phyloP scores from a whole-genome alignment of 2,329 filamentous ascomycete species.

The Beauveria sp. region DNA sequence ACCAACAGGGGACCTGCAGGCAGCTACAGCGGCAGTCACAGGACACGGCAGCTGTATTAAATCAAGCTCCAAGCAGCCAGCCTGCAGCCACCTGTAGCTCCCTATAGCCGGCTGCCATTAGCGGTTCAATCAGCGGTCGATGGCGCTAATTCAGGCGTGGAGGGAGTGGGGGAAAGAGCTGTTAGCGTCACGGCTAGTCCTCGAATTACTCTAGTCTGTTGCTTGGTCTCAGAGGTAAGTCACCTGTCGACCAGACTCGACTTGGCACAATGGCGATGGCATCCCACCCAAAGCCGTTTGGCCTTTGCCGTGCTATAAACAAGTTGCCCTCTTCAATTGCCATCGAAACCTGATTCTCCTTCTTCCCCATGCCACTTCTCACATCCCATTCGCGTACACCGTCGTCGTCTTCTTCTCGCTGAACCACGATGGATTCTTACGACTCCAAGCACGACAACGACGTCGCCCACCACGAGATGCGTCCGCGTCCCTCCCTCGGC shows the following conservation, averaged over 20 bases:
- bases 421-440: background rate
- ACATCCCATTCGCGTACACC: background rate
- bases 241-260: background rate
- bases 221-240: too few species aligned
- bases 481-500: background rate
- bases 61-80: too few species aligned
- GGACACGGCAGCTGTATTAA: too few species aligned
- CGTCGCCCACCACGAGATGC: conserved; percentile 13
- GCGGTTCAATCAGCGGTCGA: background rate
- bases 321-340: background rate
- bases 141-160: background rate
- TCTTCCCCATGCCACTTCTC: background rate
- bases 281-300: background rate
- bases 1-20: too few species aligned
- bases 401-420: background rate
- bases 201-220: too few species aligned
- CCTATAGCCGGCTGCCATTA: background rate
- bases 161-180: background rate
- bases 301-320: background rate
- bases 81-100: too few species aligned
- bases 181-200: background rate
- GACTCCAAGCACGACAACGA: conserved; percentile 5
- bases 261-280: background rate
- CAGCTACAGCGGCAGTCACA: too few species aligned
- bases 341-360: background rate